A percentile compares a stretch with the other conserved stretches of the same genome.
phyloP scores from a whole-genome alignment of 805 yeast species.

The Sporopachydermia quercuum region DNA sequence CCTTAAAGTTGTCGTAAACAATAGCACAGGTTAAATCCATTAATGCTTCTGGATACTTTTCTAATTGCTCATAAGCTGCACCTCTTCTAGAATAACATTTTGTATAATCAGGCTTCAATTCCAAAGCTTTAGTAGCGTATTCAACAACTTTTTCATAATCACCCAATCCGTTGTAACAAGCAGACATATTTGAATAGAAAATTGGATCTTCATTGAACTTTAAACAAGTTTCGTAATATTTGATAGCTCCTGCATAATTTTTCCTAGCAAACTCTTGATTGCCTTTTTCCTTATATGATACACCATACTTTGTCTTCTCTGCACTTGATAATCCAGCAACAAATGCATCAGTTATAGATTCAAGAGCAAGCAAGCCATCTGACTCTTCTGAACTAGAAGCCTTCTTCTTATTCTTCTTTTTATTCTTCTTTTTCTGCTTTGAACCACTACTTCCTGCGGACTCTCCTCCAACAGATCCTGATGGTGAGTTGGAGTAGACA shows the following conservation, averaged over 20 bases:
- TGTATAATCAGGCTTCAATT: slow-evolving; percentile 76
- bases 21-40: slow-evolving; percentile 84
- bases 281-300: slow-evolving; percentile 79
- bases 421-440: slow-evolving; percentile 33
- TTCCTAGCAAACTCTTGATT: slow-evolving; percentile 61
- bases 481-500: slow-evolving; percentile 17
- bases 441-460: slow-evolving; percentile 14
- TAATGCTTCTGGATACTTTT: slow-evolving; percentile 69
- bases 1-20: slow-evolving; percentile 69
- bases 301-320: slow-evolving; percentile 50
- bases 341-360: slow-evolving; percentile 27
- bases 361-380: slow-evolving; percentile 36
- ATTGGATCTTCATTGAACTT: slow-evolving; percentile 68
- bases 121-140: slow-evolving; percentile 77
- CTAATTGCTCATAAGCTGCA: slow-evolving; percentile 74
- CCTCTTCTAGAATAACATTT: slow-evolving; percentile 92
- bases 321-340: slow-evolving; percentile 30
- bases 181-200: slow-evolving; percentile 90
- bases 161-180: slow-evolving; percentile 76
- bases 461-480: slow-evolving; percentile 7
- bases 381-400: slow-evolving; percentile 8
- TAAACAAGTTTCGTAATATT: slow-evolving; percentile 67
- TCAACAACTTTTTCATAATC: slow-evolving; percentile 73
- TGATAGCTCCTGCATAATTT: slow-evolving; percentile 61
- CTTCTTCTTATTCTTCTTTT: slow-evolving; percentile 17